Conservation (phyloP, 768 basidiomycete species). For the Russula earlei region DNA sequence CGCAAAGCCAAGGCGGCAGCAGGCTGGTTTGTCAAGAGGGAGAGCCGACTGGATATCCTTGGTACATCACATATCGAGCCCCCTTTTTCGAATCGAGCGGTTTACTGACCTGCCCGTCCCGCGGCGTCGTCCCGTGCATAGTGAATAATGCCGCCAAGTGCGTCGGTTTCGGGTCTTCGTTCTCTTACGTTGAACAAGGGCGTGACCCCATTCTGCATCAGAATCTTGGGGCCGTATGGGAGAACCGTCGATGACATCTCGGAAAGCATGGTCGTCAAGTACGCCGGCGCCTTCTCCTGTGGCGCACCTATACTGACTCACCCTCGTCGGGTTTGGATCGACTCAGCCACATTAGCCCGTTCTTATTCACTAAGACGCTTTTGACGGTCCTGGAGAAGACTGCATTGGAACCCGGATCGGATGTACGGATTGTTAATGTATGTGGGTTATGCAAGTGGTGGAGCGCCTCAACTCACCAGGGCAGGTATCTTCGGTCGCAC, state of each 20-base stretch:
- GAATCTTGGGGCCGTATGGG: conserved; percentile 13
- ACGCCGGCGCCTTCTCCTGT: neutral
- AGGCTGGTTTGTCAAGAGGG: conserved; percentile 31
- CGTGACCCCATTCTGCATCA: neutral
- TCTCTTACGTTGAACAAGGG: neutral
- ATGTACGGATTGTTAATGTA: conserved; percentile 55
- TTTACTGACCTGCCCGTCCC: neutral
- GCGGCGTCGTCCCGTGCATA: conserved; percentile 5
- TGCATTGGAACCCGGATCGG: conserved; percentile 36
- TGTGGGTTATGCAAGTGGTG: conserved; percentile 11
- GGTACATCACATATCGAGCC: conserved; percentile 26
- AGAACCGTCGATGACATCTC: conserved; percentile 15
- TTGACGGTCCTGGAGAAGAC: conserved; percentile 45
- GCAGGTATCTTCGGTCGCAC: conserved; percentile 20
- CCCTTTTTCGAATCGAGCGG: neutral
- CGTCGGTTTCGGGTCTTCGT: conserved; percentile 13
- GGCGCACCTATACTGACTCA: neutral
- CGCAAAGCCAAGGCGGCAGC: conserved; percentile 28
- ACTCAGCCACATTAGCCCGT: conserved; percentile 43
- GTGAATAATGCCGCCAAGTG: conserved; percentile 52
- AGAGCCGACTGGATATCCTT: conserved; percentile 36
- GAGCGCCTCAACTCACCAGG: neutral
- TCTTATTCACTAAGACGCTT: conserved; percentile 45
- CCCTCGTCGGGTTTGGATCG: conserved; percentile 19
- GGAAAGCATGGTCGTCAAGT: conserved; percentile 39